Percentiles rank a stretch among this genome's conserved stretches.
phyloP scores from a whole-genome alignment of 345 rosid species.

The Sonneratia caseolaris region DNA sequence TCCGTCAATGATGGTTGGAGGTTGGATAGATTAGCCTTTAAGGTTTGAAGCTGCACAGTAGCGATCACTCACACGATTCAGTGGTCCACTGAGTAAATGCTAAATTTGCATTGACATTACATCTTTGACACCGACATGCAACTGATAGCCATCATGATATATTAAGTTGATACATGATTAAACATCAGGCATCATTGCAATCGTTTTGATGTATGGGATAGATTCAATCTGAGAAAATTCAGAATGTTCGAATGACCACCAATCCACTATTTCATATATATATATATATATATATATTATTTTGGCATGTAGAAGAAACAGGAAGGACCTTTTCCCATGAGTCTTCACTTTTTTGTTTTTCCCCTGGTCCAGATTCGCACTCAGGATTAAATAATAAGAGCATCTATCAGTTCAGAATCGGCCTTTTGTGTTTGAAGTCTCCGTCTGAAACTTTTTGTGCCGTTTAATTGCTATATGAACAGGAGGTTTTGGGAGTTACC shows the following conservation, averaged over 20 bases:
- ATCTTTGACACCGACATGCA: too few relatives aligned
- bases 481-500: conserved; percentile 21
- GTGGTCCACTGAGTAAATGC: too few relatives aligned
- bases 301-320: background rate
- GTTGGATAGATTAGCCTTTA: too few relatives aligned
- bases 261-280: background rate
- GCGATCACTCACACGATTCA: too few relatives aligned
- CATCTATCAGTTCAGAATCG: too few relatives aligned
- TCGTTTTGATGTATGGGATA: background rate
- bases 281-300: too few relatives aligned
- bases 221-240: background rate
- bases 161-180: background rate
- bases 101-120: too few relatives aligned
- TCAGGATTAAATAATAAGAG: too few relatives aligned
- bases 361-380: background rate
- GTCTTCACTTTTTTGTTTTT: background rate
- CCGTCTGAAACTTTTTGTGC: background rate
- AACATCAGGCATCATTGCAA: background rate
- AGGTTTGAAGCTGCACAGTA: too few relatives aligned
- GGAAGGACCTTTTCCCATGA: background rate
- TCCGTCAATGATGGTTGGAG: background rate
- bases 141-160: too few relatives aligned
- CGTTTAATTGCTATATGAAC: conserved; percentile 5
- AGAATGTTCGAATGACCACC: background rate
- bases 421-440: background rate